Percentiles rank a stretch among this genome's conserved stretches.
These are phyloP conservation scores for Edaphochlamys debaryana DNA, from an alignment of 139 green algal species.

Conservation along the genomic window DNA sequence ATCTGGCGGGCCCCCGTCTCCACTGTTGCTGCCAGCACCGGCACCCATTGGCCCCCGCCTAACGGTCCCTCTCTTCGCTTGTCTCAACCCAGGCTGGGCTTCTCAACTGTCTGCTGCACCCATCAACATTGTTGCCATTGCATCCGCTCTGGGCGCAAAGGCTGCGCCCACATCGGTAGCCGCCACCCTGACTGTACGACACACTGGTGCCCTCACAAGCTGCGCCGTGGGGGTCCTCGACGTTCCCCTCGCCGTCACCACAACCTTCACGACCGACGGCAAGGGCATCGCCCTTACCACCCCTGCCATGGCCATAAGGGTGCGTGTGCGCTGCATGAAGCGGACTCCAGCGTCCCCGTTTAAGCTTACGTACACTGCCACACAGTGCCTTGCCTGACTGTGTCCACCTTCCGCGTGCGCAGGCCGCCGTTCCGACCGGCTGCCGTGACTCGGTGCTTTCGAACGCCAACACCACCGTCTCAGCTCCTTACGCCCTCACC, in stretches of 20 bases:
- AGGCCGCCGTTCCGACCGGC: conserved; percentile 12
- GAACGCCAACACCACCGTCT: neutral
- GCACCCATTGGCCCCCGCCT: too few relatives aligned
- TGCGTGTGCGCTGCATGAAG: neutral
- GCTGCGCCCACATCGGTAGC: neutral
- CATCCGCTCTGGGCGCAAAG: neutral
- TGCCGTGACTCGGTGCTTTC: conserved; percentile 20
- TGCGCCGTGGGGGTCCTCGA: neutral
- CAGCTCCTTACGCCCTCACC: neutral
- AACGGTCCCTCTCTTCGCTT: too few relatives aligned
- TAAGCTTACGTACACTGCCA: neutral
- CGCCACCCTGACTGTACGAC: neutral
- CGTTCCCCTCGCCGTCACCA: neutral
- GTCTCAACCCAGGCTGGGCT: neutral
- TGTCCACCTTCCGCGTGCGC: neutral
- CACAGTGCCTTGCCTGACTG: neutral
- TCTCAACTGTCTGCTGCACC: neutral
- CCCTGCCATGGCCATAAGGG: too few relatives aligned
- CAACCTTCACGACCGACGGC: too few relatives aligned
- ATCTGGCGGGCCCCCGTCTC: too few relatives aligned
- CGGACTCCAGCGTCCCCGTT: neutral
- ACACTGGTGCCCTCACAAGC: neutral
- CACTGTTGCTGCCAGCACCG: too few relatives aligned
- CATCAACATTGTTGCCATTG: neutral
- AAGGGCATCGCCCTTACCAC: neutral